Conservation (phyloP, 2,329 filamentous ascomycete genomes). For the Calonectria pteridis region DNA sequence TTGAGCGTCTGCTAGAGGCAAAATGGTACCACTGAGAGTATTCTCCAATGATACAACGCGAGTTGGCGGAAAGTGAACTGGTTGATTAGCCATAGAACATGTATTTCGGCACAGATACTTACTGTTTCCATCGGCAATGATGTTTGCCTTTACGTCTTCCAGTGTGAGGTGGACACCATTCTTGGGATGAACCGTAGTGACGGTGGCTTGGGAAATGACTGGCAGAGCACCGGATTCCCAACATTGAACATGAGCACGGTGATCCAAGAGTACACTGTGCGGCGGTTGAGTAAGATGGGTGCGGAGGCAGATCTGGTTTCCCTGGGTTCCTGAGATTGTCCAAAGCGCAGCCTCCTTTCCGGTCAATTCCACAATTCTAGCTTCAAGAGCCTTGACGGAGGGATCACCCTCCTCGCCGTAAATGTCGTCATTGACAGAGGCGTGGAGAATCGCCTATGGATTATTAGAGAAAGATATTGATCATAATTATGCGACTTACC, state of each 20-base stretch:
- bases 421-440: constrained; percentile 46
- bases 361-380: constrained; percentile 39
- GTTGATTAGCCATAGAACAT: constrained; percentile 49
- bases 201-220: constrained; percentile 75
- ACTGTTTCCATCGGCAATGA: constrained; percentile 45
- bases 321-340: constrained; percentile 44
- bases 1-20: constrained; percentile 77
- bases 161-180: constrained; percentile 80
- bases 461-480: not conserved
- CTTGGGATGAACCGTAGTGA: constrained; percentile 72
- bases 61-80: constrained; percentile 82
- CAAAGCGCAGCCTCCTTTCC: constrained; percentile 45
- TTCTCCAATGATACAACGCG: constrained; percentile 84
- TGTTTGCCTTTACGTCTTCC: constrained; percentile 72
- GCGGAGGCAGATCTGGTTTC: constrained; percentile 45
- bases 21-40: constrained; percentile 80
- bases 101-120: constrained; percentile 46
- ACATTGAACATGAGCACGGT: constrained; percentile 79
- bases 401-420: constrained; percentile 44
- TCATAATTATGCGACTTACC: not conserved
- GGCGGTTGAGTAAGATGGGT: constrained; percentile 46
- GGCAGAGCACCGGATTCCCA: constrained; percentile 75
- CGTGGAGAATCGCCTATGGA: constrained; percentile 40
- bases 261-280: constrained; percentile 61
- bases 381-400: constrained; percentile 41